Conservation (phyloP, 1,139 yeast genomes). For the Saccharomyces hybrid region DNA sequence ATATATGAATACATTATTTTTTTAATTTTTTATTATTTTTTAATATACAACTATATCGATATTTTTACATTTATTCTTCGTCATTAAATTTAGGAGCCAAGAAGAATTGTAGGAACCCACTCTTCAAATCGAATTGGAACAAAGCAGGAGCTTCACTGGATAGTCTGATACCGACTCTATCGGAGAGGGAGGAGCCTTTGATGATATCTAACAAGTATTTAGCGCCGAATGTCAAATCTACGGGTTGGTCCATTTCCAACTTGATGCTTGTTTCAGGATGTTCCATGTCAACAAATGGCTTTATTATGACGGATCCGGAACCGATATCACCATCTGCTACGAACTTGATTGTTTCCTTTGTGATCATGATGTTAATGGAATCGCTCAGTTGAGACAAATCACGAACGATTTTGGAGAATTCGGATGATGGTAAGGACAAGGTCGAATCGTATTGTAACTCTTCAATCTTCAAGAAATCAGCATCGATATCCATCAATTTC, state of each 20-base stretch:
- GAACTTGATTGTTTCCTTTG: slow-evolving; percentile 88
- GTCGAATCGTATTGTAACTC: slow-evolving; percentile 88
- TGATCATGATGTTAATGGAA: slow-evolving; percentile 75
- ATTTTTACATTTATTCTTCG: slow-evolving; percentile 45
- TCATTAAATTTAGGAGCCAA: slow-evolving; percentile 96
- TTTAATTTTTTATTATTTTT: slow-evolving; percentile 1
- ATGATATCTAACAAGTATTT: slow-evolving; percentile 85
- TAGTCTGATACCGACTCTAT: slow-evolving; percentile 71
- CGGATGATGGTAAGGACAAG: slow-evolving; percentile 78
- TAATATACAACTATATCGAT: slow-evolving; percentile 2
- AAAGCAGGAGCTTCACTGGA: slow-evolving; percentile 91
- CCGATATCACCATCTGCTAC: slow-evolving; percentile 90
- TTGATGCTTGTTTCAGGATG: slow-evolving; percentile 67
- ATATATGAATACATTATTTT: background rate
- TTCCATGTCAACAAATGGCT: slow-evolving; percentile 76
- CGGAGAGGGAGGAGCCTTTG: slow-evolving; percentile 77
- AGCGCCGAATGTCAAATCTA: slow-evolving; percentile 81
- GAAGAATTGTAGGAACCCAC: slow-evolving; percentile 91
- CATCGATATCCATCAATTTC: slow-evolving; percentile 93
- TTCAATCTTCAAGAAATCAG: slow-evolving; percentile 88
- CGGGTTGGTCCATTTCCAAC: slow-evolving; percentile 80
- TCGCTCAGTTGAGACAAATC: slow-evolving; percentile 83
- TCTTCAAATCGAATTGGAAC: slow-evolving; percentile 84
- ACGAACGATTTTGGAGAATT: slow-evolving; percentile 82
- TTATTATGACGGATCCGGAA: slow-evolving; percentile 76